Evolutionary conservation across 2,329 filamentous ascomycete genomes (phyloP).

Genomic region (Aureobasidium melanogenum): DNA sequence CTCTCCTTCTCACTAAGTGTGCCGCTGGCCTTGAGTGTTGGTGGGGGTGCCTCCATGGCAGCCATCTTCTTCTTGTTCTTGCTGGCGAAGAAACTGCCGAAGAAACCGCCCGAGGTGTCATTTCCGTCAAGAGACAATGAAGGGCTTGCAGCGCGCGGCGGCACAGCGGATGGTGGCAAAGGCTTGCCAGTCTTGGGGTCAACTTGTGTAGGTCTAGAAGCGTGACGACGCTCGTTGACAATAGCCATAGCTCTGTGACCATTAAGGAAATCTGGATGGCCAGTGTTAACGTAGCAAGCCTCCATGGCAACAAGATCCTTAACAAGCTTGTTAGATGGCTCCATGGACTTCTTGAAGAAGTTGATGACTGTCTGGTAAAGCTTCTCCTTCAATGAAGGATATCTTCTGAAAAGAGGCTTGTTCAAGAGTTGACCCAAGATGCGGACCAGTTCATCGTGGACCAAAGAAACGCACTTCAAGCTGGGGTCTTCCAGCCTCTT

Average conservation of each 20-base stretch:
- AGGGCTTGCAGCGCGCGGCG: conserved; percentile 67
- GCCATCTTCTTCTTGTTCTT: conserved; percentile 99
- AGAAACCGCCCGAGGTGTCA: conserved; percentile 60
- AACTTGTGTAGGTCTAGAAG: conserved; percentile 79
- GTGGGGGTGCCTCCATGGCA: conserved; percentile 94
- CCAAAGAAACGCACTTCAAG: conserved; percentile 91
- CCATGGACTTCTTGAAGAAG: conserved; percentile 98
- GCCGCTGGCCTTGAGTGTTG: conserved; percentile 87
- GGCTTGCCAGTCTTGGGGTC: conserved; percentile 99
- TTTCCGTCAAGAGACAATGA: conserved; percentile 52
- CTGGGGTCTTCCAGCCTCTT: conserved; percentile 92
- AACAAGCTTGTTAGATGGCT: conserved; percentile 95
- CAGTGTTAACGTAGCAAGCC: conserved; percentile 94
- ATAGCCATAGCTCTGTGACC: conserved; percentile 97
- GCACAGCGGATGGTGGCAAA: conserved; percentile 54
- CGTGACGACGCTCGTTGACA: conserved; percentile 83
- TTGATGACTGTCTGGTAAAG: conserved; percentile 83
- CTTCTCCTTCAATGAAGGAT: conserved; percentile 93
- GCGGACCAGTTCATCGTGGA: conserved; percentile 94
- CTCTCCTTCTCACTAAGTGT: conserved; percentile 88
- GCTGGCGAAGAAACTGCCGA: conserved; percentile 95
- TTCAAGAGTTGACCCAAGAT: conserved; percentile 83
- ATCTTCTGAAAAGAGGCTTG: conserved; percentile 85
- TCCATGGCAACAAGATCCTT: conserved; percentile 92
- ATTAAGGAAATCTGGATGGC: conserved; percentile 94